A percentile compares a stretch with the other conserved stretches of the same genome.
Conservation (phyloP, 2,329 filamentous ascomycete genomes). For the Neofusicoccum cordaticola region DNA sequence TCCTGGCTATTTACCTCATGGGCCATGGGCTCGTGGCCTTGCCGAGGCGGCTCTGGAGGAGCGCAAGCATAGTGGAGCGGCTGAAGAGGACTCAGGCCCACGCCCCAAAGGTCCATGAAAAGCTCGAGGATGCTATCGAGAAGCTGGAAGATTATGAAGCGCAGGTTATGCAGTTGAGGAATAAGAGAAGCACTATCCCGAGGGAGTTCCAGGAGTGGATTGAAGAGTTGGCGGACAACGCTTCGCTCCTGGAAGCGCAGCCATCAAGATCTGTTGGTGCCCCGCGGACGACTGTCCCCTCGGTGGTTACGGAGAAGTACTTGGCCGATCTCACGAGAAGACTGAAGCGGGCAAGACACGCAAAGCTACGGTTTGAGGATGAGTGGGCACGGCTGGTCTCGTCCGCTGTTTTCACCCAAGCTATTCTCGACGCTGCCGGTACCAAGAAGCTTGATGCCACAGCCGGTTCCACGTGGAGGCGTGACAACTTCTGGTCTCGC, state of each 20-base stretch:
- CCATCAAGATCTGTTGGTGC: slow-evolving; percentile 24
- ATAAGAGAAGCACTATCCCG: slow-evolving; percentile 76
- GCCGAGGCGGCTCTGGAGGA: slow-evolving; percentile 74
- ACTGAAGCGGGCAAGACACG: slow-evolving; percentile 77
- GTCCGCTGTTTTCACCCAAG: slow-evolving; percentile 71
- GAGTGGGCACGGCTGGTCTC: slow-evolving; percentile 82
- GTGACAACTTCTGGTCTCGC: slow-evolving; percentile 28
- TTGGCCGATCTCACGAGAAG: slow-evolving; percentile 84
- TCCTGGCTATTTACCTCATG: slow-evolving; percentile 95
- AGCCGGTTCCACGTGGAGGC: slow-evolving; percentile 14
- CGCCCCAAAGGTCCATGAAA: slow-evolving; percentile 81
- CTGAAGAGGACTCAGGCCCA: slow-evolving; percentile 72
- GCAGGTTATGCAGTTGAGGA: slow-evolving; percentile 74
- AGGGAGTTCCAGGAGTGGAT: slow-evolving; percentile 87
- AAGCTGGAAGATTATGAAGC: slow-evolving; percentile 77
- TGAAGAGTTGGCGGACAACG: slow-evolving; percentile 81
- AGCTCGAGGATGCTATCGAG: slow-evolving; percentile 78
- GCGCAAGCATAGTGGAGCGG: slow-evolving; percentile 71
- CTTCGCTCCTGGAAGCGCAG: slow-evolving; percentile 63
- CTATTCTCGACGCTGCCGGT: slow-evolving; percentile 77
- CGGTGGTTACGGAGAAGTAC: slow-evolving; percentile 89
- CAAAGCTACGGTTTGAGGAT: slow-evolving; percentile 75
- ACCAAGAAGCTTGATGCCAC: slow-evolving; percentile 72
- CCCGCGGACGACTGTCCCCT: slow-evolving; percentile 54
- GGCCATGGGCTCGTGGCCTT: slow-evolving; percentile 93